Base-by-base conservation (phyloP, 2,329 filamentous ascomycete species). In the Curvularia verruculosa region DNA sequence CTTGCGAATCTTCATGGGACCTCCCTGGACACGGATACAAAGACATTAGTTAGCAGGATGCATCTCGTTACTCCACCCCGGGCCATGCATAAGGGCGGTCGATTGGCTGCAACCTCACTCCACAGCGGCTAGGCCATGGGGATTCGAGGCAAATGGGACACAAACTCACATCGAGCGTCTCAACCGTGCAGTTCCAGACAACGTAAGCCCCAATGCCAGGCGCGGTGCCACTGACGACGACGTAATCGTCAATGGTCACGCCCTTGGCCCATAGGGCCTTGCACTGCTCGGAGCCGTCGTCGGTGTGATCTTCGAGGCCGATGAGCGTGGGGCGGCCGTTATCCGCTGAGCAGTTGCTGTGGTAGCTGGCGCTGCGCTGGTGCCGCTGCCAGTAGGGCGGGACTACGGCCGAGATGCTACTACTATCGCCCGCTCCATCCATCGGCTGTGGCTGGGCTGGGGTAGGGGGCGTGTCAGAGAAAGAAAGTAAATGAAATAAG, bases 101-200 rank as follows among this genome's bases (percentile, higher is more conserved):
- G 58, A 69, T 69, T 68, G 65, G 65, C 45, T 61, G 50, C 58
- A 52, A 54, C 44, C 44, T 51, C 49, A 56, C 56, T 49, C 52
- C 47, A 53, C 60, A n/a, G n/a, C 44, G 56, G 28, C 58, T 54
- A 54, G 58, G 58, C 54, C 46, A 62, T 55, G 52, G 58, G 29
- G 44, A 51, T 40, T n/a, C n/a, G n/a, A n/a, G n/a, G n/a, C n/a
- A n/a, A n/a, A 13, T 66, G 62, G 59, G 58, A 60, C 58, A 48
- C 56, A 54, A 54, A 83, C 87, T 75, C 74, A 93, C 92, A 76
- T 87, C 89, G 49, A 98, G 80, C 3, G 92, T 97, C 75, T 95
- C 88, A 43, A 99, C 91, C 46, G 84, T 87, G 69, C 95, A 92
- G 72, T 92, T 95, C 91, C 91, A 99, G 7, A 96, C 92, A 1